Evolutionary conservation across 2,329 filamentous ascomycete genomes (phyloP).

Genomic region (Alternaria atra): DNA sequence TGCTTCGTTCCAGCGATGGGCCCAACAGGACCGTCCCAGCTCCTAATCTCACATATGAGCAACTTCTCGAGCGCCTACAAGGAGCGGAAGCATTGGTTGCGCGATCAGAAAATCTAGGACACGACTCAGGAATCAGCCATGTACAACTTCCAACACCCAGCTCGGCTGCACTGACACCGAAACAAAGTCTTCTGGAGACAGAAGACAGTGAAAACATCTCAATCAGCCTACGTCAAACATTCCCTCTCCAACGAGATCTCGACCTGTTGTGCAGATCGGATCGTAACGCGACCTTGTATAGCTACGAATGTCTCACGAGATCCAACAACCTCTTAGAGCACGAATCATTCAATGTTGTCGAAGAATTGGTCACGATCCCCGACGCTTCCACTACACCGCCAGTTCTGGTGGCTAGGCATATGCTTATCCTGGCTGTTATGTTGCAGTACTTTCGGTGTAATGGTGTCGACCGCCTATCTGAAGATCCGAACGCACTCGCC

Average conservation of each 20-base stretch:
- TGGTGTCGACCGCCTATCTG: slow-evolving; percentile 28
- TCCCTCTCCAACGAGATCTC: slow-evolving; percentile 22
- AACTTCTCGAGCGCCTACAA: slow-evolving; percentile 16
- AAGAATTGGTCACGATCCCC: slow-evolving; percentile 15
- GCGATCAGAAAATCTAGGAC: not conserved
- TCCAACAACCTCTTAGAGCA: slow-evolving; percentile 12
- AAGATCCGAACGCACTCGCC: slow-evolving; percentile 35
- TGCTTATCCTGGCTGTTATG: slow-evolving; percentile 45
- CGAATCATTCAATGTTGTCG: slow-evolving; percentile 10
- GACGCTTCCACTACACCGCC: slow-evolving; percentile 31
- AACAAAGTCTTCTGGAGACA: not conserved
- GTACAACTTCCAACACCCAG: slow-evolving; percentile 3
- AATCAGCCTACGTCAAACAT: slow-evolving; percentile 11
- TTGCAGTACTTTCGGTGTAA: slow-evolving; percentile 31
- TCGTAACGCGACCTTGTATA: slow-evolving; percentile 12
- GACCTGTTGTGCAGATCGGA: slow-evolving; percentile 20
- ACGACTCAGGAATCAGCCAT: slow-evolving; percentile 2
- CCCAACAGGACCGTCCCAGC: not conserved
- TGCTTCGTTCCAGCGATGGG: not conserved
- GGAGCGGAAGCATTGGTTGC: slow-evolving; percentile 17
- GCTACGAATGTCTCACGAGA: slow-evolving; percentile 20
- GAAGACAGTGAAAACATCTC: slow-evolving; percentile 16
- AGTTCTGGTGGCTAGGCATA: slow-evolving; percentile 43
- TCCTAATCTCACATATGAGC: not conserved
- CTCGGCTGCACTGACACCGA: not conserved